Base-by-base conservation (phyloP, 78 protist genomes). In the Dictyostelium brefeldianum region DNA sequence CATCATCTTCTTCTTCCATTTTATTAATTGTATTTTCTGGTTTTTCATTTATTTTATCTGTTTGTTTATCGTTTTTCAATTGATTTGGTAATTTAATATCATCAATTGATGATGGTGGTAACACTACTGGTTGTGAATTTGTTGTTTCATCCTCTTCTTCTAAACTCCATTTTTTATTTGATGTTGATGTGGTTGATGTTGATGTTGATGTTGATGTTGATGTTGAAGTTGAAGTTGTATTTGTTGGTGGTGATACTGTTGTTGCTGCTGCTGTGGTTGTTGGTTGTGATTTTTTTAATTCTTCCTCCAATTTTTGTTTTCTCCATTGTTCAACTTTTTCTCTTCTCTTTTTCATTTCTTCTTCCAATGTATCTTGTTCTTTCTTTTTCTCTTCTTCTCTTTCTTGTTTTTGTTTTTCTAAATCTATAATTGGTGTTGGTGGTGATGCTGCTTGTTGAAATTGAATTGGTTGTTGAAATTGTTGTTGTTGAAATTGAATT, bases 301-400 rank as follows among this genome's bases (percentile, higher is more conserved):
- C 89, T n/a, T 65, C 71, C 29, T 81, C 89, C 25, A 64, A 25
- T 25, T 83, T 91, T 46, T 80, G 89, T 77, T 91, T 91, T 31
- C 90, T 51, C 96, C 96, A 92, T 41, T 41, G 64, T 43, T 92
- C 96, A 12, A 92, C 89, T 18, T 80, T 80, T 54, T 81, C 90
- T 77, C 96, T 82, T 73, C 96, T 53, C 89, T 82, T 81, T 77
- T 78, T 81, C 84, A 92, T 62, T 46, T 92, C 96, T 25, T 83
- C 85, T 9, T 92, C 90, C 11, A 81, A 29, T 9, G n/a, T 27
- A 11, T 59, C 80, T 17, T 83, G 84, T 57, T 75, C 84, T 22
- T 47, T 69, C 51, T 77, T 22, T 47, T 57, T 67, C 47, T 79
- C 94, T 9, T 79, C 73, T 43, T 81, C 89, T 71, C 94, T 67